Percentiles rank a stretch among this genome's conserved stretches.
Conservation (phyloP, 345 rosid genomes). For the Barbarea vulgaris region DNA sequence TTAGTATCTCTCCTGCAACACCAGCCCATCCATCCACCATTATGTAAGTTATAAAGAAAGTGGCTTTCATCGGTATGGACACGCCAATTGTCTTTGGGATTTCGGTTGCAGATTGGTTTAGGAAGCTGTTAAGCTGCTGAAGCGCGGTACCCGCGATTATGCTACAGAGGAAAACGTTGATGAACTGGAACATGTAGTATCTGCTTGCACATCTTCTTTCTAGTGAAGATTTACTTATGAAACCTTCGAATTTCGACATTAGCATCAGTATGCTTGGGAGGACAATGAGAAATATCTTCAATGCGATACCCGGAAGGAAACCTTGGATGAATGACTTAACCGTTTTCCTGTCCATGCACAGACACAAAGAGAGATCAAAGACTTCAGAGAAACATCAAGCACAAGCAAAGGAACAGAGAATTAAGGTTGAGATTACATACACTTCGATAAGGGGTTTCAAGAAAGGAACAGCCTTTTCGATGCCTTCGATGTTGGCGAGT, state of each 20-base stretch:
- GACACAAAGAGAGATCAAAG: background rate
- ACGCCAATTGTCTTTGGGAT: slow-evolving; percentile 87
- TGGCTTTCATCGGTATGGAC: slow-evolving; percentile 96
- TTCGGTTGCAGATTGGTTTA: slow-evolving; percentile 84
- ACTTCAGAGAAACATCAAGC: background rate
- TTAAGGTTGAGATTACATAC: slow-evolving; percentile 40
- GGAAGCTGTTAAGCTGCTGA: slow-evolving; percentile 79
- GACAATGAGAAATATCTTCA: slow-evolving; percentile 86
- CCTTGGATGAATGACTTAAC: slow-evolving; percentile 90
- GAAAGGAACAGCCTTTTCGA: slow-evolving; percentile 84
- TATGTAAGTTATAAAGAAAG: slow-evolving; percentile 90
- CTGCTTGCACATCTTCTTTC: slow-evolving; percentile 89
- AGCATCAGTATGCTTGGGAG: slow-evolving; percentile 84
- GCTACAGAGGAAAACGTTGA: slow-evolving; percentile 96
- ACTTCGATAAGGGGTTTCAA: slow-evolving; percentile 72
- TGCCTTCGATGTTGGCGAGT: slow-evolving; percentile 88
- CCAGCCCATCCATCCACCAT: slow-evolving; percentile 99
- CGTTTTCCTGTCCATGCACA: slow-evolving; percentile 58
- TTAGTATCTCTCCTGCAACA: slow-evolving; percentile 87
- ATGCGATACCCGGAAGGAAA: slow-evolving; percentile 92
- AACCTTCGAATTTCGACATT: slow-evolving; percentile 98
- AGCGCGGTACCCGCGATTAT: slow-evolving; percentile 91
- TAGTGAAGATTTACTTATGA: slow-evolving; percentile 59
- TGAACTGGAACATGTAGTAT: slow-evolving; percentile 78
- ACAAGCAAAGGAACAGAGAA: background rate